Conservation (phyloP, 2,329 filamentous ascomycete genomes). For the Fusarium brevicatenulatum region DNA sequence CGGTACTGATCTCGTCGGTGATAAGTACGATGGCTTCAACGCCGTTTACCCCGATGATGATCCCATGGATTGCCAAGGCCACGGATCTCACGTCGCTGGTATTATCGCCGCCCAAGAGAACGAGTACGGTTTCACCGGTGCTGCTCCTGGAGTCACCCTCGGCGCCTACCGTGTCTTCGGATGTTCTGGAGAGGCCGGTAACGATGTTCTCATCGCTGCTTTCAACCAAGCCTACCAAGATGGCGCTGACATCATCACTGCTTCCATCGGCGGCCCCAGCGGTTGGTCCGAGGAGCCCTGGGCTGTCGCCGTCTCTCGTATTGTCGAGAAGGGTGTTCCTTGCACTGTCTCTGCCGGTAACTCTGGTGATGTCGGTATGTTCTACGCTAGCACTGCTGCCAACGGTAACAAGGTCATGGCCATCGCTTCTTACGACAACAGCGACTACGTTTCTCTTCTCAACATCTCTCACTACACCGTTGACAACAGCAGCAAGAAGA, state of each 20-base stretch:
- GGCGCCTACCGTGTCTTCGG: constrained; percentile 68
- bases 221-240: constrained; percentile 69
- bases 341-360: constrained; percentile 66
- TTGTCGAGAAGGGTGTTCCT: constrained; percentile 63
- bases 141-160: constrained; percentile 65
- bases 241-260: constrained; percentile 66
- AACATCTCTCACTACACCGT: constrained; percentile 55
- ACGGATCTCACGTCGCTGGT: constrained; percentile 71
- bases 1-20: constrained; percentile 67
- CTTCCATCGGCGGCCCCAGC: constrained; percentile 60
- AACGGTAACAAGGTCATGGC: constrained; percentile 59
- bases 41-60: constrained; percentile 58
- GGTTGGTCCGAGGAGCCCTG: constrained; percentile 65
- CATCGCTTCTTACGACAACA: constrained; percentile 63
- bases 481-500: constrained; percentile 44
- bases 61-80: constrained; percentile 66
- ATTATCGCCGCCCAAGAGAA: constrained; percentile 69
- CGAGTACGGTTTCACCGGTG: constrained; percentile 65
- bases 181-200: constrained; percentile 58
- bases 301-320: constrained; percentile 61
- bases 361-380: constrained; percentile 57
- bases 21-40: constrained; percentile 56
- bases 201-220: constrained; percentile 68
- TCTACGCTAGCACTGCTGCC: constrained; percentile 61
- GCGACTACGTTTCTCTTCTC: constrained; percentile 54